phyloP scores from a whole-genome alignment of 2,329 filamentous ascomycete genomes.

The Bipolaris sorokiniana region DNA sequence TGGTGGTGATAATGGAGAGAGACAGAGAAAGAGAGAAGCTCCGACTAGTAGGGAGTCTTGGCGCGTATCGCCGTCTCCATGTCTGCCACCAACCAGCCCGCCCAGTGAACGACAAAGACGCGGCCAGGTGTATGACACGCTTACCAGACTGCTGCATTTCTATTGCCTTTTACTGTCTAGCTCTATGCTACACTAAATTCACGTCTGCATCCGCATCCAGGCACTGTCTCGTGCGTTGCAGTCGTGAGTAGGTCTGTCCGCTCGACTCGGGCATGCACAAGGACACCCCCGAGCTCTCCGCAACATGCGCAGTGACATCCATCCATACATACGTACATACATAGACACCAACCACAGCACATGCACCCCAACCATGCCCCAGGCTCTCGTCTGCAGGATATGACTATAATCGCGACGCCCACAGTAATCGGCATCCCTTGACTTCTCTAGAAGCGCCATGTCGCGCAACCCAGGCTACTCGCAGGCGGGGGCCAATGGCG shows the following conservation, averaged over 20 bases:
- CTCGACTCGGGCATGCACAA: neutral
- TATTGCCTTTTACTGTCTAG: no score
- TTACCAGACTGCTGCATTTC: no score
- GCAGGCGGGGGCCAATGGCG: constrained; percentile 43
- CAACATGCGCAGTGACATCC: constrained; percentile 20
- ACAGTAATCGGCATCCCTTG: constrained; percentile 10
- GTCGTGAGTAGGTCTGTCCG: neutral
- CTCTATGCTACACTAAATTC: no score
- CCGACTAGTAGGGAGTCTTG: constrained; percentile 16
- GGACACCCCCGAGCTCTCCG: constrained; percentile 40
- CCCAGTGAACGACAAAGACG: neutral
- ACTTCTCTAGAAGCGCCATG: constrained; percentile 34
- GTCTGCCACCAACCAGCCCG: neutral
- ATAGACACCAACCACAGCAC: constrained; percentile 1
- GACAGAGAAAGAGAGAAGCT: constrained; percentile 20
- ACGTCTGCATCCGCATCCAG: no score
- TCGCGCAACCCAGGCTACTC: constrained; percentile 45
- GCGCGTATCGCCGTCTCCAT: constrained; percentile 18
- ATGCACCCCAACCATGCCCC: constrained; percentile 18
- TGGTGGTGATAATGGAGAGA: constrained; percentile 25
- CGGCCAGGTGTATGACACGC: no score
- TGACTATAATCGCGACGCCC: constrained; percentile 17
- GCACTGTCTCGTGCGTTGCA: no score
- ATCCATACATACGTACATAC: neutral
- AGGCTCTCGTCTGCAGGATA: constrained; percentile 16